Base-by-base conservation (phyloP, 257 asterid genomes). In the Datura wrightii region DNA sequence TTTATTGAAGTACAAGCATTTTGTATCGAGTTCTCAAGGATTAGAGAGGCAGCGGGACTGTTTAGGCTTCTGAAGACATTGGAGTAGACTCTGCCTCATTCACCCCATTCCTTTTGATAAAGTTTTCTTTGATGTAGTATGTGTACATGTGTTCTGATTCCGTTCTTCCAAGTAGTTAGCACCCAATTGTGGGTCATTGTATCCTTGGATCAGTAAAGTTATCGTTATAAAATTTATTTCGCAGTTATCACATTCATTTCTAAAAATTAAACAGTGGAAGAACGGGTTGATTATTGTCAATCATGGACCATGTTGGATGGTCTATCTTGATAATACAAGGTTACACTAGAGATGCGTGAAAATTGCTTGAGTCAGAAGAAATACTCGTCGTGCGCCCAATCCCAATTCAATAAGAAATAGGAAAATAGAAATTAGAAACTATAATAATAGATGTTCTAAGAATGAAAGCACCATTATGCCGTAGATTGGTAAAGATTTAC, bases 1-100 rank as follows among this genome's bases (percentile, higher is more conserved):
- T 96, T 94, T 85, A 94, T 93, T 41, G 99, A 96, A 91, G 98
- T 96, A 66, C 98, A 94, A 92, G 98, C 99, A 53, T 94, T 96
- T 89, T 96, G 99, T 90, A 96, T 94, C 80, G 98, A 94, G 94
- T 96, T 96, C 92, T 96, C 99, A 46, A 89, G 98, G 88, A 93
- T 94, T 72, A 91, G 97, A 86, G 99, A 96, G 88, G 99, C 99
- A 56, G 98, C 98, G 0, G 97, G 97, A 54, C 86, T 96, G 18
- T 96, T 94, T 84, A 91, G 98, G 90, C 97, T 94, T 81, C 97
- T 96, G 66, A 93, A 94, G 86, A 94, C 94, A 82, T 88, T 94
- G 92, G 97, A 94, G 80, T 92, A 90, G 89, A 83, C 2, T 13
- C 41, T 76, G 24, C 66, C 79, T 14, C 53, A 63, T 74, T 74